Evolutionary conservation across 192 early-diverging fungal species (phyloP).

Genomic region (Coemansia sp.): DNA sequence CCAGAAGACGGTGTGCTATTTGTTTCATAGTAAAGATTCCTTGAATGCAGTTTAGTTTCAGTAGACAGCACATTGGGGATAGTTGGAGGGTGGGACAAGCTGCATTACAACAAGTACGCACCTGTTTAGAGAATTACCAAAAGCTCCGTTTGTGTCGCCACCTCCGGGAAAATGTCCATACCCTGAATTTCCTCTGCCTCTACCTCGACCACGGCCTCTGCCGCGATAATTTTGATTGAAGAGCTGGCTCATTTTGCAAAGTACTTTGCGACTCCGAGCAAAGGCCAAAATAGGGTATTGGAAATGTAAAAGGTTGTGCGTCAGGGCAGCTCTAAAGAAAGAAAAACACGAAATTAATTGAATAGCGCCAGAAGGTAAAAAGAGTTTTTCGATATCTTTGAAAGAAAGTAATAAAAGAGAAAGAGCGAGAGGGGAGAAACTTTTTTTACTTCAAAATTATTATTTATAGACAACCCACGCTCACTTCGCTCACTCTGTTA

Average conservation of each 20-base stretch:
- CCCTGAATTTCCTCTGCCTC: slow-evolving; percentile 16
- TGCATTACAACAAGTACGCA: not conserved
- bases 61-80: not conserved
- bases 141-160: not conserved
- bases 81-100: not conserved
- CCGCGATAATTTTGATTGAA: slow-evolving; percentile 21
- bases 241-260: slow-evolving; percentile 25
- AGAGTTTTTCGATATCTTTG: not conserved
- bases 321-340: not conserved
- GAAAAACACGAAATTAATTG: not conserved
- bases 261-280: not conserved
- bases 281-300: not conserved
- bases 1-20: slow-evolving; percentile 1
- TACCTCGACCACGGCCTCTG: slow-evolving; percentile 37
- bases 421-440: no score
- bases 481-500: no score
- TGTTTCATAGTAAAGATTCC: not conserved
- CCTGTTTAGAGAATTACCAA: not conserved
- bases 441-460: no score
- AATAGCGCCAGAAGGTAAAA: not conserved
- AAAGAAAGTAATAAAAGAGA: not conserved
- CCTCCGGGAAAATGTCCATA: not conserved
- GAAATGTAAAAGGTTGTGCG: not conserved
- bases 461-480: no score
- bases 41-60: not conserved